Evolutionary conservation across 371 early-diverging fungal genomes (phyloP).

Genomic region (Rhizopus sp.): DNA sequence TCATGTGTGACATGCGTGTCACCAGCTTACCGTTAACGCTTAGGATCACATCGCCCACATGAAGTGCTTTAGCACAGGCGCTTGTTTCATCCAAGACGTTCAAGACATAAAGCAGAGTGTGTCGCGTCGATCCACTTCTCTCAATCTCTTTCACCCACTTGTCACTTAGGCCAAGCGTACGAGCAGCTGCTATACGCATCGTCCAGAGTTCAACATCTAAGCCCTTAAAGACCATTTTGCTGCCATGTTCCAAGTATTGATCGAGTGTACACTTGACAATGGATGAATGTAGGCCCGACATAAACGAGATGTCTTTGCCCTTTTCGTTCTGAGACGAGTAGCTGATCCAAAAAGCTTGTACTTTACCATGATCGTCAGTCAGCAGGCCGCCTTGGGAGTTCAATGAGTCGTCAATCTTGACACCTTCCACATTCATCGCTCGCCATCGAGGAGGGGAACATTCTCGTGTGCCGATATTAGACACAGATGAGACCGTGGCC

Average conservation of each 20-base stretch:
- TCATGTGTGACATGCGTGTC: conserved; percentile 65
- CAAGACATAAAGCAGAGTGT: conserved; percentile 71
- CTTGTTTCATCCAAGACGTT: conserved; percentile 59
- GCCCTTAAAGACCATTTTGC: conserved; percentile 50
- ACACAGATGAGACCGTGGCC: conserved; percentile 61
- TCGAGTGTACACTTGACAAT: conserved; percentile 43
- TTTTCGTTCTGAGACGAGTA: conserved; percentile 66
- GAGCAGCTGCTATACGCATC: conserved; percentile 78
- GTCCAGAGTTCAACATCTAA: conserved; percentile 82
- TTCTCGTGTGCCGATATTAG: conserved; percentile 65
- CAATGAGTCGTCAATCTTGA: conserved; percentile 65
- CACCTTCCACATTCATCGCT: conserved; percentile 76
- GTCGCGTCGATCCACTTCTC: conserved; percentile 64
- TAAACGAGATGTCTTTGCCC: conserved; percentile 57
- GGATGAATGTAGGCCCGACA: conserved; percentile 63
- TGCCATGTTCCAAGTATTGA: conserved; percentile 43
- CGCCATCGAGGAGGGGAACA: conserved; percentile 71
- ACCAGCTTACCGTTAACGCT: conserved; percentile 70
- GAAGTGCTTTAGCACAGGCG: conserved; percentile 62
- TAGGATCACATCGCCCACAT: conserved; percentile 89
- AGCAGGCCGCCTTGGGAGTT: conserved; percentile 73
- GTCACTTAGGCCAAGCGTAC: conserved; percentile 78
- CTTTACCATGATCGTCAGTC: conserved; percentile 66
- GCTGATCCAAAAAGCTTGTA: conserved; percentile 80
- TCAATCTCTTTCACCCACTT: conserved; percentile 70